phyloP scores from a whole-genome alignment of 495 filamentous ascomycete genomes.

The Amorphotheca resinae region DNA sequence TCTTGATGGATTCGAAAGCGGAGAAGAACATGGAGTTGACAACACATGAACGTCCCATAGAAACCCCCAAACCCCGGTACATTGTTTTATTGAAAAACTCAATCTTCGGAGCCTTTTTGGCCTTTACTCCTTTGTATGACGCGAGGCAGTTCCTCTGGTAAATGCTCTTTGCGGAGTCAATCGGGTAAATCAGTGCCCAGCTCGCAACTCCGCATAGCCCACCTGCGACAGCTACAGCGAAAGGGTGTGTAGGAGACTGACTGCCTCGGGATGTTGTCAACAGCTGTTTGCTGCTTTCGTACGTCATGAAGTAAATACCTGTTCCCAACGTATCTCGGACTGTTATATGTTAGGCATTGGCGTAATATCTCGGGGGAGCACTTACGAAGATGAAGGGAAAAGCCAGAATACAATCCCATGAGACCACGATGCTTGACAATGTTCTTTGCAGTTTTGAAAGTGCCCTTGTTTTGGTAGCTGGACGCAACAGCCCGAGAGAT shows the following conservation, averaged over 20 bases:
- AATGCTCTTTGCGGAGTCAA: constrained; percentile 72
- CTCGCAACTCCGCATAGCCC: constrained; percentile 69
- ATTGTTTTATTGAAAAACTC: constrained; percentile 58
- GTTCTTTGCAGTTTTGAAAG: constrained; percentile 63
- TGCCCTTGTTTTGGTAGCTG: constrained; percentile 69
- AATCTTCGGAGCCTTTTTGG: constrained; percentile 48
- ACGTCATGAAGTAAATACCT: constrained; percentile 81
- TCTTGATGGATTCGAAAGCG: constrained; percentile 66
- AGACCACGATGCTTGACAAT: constrained; percentile 71
- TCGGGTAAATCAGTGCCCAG: constrained; percentile 72
- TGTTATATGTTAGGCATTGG: constrained; percentile 15
- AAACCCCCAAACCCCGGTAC: constrained; percentile 68
- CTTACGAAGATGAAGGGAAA: constrained; percentile 69
- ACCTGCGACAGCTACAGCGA: constrained; percentile 61
- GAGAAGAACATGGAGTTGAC: constrained; percentile 74
- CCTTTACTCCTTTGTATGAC: constrained; percentile 45
- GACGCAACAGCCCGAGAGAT: constrained; percentile 45
- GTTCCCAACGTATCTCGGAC: constrained; percentile 84
- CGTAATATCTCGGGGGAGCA: background rate
- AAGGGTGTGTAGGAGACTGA: constrained; percentile 52
- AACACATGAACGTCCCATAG: constrained; percentile 60
- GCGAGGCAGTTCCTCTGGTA: constrained; percentile 73
- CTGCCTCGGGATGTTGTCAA: constrained; percentile 60
- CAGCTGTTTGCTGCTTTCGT: constrained; percentile 80
- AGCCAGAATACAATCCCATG: constrained; percentile 74